Base-by-base conservation (phyloP, 805 yeast genomes). In the Candida schatavii region DNA sequence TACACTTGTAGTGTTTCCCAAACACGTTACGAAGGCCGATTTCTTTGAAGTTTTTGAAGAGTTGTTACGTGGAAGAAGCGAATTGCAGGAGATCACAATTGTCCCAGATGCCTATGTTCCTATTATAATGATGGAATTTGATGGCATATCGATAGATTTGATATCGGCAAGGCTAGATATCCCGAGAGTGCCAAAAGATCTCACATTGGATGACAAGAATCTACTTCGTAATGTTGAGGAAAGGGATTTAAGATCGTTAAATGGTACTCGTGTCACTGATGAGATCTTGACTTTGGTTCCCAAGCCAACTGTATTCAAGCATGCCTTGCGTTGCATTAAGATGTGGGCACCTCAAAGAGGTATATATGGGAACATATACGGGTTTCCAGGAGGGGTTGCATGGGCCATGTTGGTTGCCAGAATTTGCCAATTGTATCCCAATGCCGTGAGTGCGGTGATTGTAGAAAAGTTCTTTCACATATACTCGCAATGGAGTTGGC, bases 321-420 rank as follows among this genome's bases (percentile, higher is more conserved):
- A 89, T 52, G 96, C 97, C 1, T 69, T 93, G 44, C 72, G 99
- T 49, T 90, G 96, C 13, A 86, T 93, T 48, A 93, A 93, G 62
- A 72, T 93, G 55, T 93, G 99, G 99, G 99, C 99, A 0, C 91
- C 89, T 58, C 80, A 89, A 55, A 75, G 98, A 39, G 98, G 97
- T 0, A 79, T 93, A 13, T 93, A 93, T 64, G 97, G 88, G 5
- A 93, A 93, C 57, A 85, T 93, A 35, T 88, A 85, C 75, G 99
- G 99, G 0, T 93, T 91, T 64, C 99, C 98, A 1, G 99, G 99
- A 56, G 99, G 99, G 63, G 99, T 93, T 37, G 99, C 99, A 1
- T 93, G 99, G 99, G 99, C 99, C 0, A 93, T 93, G 97, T 64
- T 93, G 31, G 97, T 90, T n/a, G 99, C 98, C 1, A 75, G 99